These are phyloP conservation scores for Cryptomeria japonica DNA, from an alignment of 75 land plant genomes.

Conservation along the genomic window DNA sequence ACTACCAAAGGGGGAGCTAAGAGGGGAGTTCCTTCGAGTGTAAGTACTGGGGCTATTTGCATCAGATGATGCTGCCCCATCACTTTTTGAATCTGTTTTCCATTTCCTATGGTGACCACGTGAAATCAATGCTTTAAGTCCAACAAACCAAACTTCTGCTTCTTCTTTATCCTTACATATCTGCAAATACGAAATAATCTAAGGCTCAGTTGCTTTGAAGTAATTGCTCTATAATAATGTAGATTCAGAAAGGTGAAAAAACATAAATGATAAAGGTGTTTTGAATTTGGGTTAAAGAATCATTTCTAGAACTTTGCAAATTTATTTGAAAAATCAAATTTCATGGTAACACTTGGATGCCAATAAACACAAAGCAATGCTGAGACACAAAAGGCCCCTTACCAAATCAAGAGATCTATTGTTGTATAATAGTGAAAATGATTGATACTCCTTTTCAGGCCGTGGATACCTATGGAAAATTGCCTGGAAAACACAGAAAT, in stretches of 20 bases:
- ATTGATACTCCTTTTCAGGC: constrained; percentile 98
- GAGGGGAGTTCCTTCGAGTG: constrained; percentile 77
- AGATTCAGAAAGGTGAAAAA: background rate
- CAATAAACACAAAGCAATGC: background rate
- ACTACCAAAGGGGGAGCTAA: constrained; percentile 88
- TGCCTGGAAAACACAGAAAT: constrained; percentile 53
- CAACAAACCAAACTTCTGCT: constrained; percentile 98
- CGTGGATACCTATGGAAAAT: constrained; percentile 94
- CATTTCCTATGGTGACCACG: constrained; percentile 71
- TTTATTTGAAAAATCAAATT: background rate
- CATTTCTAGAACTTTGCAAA: background rate
- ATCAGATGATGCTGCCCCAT: constrained; percentile 70
- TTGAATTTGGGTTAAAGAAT: background rate
- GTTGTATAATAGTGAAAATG: constrained; percentile 88
- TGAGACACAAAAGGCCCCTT: constrained; percentile 19
- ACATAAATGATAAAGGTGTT: background rate
- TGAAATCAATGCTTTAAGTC: constrained; percentile 84
- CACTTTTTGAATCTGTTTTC: constrained; percentile 81
- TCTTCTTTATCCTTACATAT: constrained; percentile 99
- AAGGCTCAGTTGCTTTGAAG: background rate
- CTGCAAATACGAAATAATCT: constrained; percentile 32
- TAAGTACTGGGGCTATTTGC: constrained; percentile 82
- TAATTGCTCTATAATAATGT: background rate
- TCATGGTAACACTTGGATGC: background rate
- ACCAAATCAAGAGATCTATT: constrained; percentile 93